These are phyloP conservation scores for Mallotus japonicus DNA, from an alignment of 441 rosid species.

Conservation along the genomic window DNA sequence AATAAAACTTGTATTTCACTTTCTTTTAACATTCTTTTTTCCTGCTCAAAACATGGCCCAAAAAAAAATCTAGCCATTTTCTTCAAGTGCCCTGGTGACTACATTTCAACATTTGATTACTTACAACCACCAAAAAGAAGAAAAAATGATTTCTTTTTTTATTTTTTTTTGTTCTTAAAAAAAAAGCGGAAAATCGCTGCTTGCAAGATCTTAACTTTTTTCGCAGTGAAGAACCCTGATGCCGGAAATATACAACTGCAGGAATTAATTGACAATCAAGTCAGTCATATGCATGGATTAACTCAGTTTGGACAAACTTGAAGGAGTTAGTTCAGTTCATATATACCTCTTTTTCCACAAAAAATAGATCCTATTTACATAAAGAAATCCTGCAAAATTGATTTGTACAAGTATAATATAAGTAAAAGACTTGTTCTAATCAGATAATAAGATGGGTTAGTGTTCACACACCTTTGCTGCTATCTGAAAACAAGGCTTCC, in stretches of 20 bases:
- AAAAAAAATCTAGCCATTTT: slow-evolving; percentile 14
- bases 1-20: background rate
- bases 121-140: background rate
- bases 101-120: slow-evolving; percentile 1
- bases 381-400: slow-evolving; percentile 36
- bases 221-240: slow-evolving; percentile 17
- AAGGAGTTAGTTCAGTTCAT: too few relatives aligned
- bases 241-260: slow-evolving; percentile 52
- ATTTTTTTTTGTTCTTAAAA: background rate
- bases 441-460: background rate
- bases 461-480: slow-evolving; percentile 33
- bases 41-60: slow-evolving; percentile 12
- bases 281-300: slow-evolving; percentile 9
- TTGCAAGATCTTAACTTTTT: slow-evolving; percentile 6
- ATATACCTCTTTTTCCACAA: slow-evolving; percentile 19
- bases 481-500: slow-evolving; percentile 82
- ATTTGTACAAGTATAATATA: slow-evolving; percentile 16
- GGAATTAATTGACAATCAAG: slow-evolving; percentile 10
- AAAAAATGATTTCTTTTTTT: background rate
- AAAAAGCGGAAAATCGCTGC: background rate
- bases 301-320: too few relatives aligned
- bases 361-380: slow-evolving; percentile 43
- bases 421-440: background rate
- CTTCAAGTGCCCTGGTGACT: background rate
- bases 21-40: background rate